Base-by-base conservation (phyloP, 495 filamentous ascomycete species). In the Recurvomyces mirabilis region DNA sequence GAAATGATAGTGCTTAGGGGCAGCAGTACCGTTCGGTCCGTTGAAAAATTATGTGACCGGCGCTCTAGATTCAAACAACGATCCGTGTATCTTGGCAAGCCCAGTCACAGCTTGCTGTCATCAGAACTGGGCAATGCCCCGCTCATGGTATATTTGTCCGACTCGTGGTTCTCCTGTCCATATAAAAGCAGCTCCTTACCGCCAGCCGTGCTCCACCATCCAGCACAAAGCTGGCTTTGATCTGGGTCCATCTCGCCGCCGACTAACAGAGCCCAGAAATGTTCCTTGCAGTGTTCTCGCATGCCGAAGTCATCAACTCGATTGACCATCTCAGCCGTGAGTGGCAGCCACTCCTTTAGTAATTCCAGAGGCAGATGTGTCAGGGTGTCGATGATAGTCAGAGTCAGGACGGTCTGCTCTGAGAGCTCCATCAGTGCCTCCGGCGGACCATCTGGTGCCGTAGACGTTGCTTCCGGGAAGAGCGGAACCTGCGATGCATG, bases 191-290 rank as follows among this genome's bases (percentile, higher is more conserved):
- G 63, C 49, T 84, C 78, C 31, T 81, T 66, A 0, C 83, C 83
- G 13, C 82, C 81, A 32, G 63, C 60, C 1, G 77, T 80, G 41
- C 66, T 73, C 91, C 91, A 98, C 91, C 91, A 98, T 11, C 77
- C 75, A 21, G 93, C 81, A 45, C 79, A 89, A 34, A 84, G 68
- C 37, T 81, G 78, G 9, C 84, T 78, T 20, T 86, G 69, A 54
- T 93, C 84, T 36, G 93, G 76, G 65, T 95, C 88, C 80, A 95
- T 89, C 64, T 95, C 88, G 6, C 89, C 87, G 47, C 72, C 75
- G 19, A 78, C 79, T 31, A 96, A 48, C 1, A 85, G 71, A 38
- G 94, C 77, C 87, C 88, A 94, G 60, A 94, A 84, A 36, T 87
- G 70, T 51, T 75, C 71, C 51, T 77, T 75, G 39, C 79, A 82